Evolutionary conservation across 2,329 filamentous ascomycete genomes (phyloP), one percentile per base, ranked within the genome.

Genomic region (Fusarium siculi): DNA sequence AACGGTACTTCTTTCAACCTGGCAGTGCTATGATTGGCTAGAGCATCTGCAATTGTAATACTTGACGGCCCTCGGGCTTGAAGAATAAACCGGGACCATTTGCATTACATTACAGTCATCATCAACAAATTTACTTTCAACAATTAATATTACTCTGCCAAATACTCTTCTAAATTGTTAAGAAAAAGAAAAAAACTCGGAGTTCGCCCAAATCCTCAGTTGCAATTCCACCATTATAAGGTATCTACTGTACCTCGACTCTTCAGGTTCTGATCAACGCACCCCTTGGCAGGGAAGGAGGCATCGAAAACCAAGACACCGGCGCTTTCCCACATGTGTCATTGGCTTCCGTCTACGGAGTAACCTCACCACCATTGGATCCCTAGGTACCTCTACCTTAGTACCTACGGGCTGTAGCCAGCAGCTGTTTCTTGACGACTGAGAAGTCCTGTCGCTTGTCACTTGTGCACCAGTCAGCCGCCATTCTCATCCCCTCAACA

Each of bases 241-340:
- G 9, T 23, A 44, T n/a, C 12, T 28, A 28, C 34, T 37, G 34
- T 53, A 37, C 50, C 34, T 39, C 15, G 25, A 49, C 21, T 37
- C 14, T 37, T 56, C 32, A 32, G 32, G 32, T 32, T 32, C 39
- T 49, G 54, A 57, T 57, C 34, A 50, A 28, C 25, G 23, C 55
- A 37, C 55, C 55, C 55, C 55, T 50, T 36, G 44, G 54, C 42
- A 39, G 32, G 56, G 52, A 66, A 73, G 57, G 43, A 70, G 58
- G 58, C 60, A 66, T 66, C 36, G 30, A 62, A 66, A 62, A 50
- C 49, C 66, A 63, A 66, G 60, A 69, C 70, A 73, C 70, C 49
- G 49, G 61, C 70, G 67, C 66, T 58, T 73, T 73, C 60, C 70
- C 61, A 30, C 32, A 67, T 62, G 43, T 59, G 70, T 67, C 46